These are phyloP conservation scores for Fragaria nilgerrensis DNA, from an alignment of 306 rosid species.

Conservation along the genomic window DNA sequence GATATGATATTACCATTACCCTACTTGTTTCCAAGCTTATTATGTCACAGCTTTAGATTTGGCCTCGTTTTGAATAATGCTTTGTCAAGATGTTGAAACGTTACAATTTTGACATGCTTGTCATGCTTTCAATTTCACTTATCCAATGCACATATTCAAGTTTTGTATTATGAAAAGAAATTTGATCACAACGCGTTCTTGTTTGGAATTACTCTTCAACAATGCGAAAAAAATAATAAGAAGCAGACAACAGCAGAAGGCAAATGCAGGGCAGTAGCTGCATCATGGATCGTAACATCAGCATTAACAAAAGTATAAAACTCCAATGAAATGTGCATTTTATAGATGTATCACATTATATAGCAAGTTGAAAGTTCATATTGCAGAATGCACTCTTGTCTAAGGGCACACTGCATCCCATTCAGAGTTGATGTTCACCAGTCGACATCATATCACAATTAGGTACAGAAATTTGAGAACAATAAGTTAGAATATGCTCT, in stretches of 20 bases:
- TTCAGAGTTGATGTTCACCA: slow-evolving; percentile 27
- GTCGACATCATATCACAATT: slow-evolving; percentile 30
- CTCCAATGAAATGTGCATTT: slow-evolving; percentile 4
- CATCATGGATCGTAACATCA: neutral
- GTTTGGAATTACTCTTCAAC: neutral
- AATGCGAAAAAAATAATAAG: neutral
- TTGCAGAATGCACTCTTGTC: slow-evolving; percentile 21
- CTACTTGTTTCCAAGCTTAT: neutral
- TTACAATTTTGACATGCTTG: neutral
- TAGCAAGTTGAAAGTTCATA: slow-evolving; percentile 35
- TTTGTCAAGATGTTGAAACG: neutral
- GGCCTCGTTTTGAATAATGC: neutral
- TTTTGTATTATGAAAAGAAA: neutral
- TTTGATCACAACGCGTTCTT: neutral
- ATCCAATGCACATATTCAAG: neutral
- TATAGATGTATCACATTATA: slow-evolving; percentile 27
- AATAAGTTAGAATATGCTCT: slow-evolving; percentile 45
- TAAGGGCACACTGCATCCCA: slow-evolving; percentile 14
- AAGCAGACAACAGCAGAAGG: neutral
- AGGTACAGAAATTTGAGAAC: slow-evolving; percentile 20
- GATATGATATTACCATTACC: neutral
- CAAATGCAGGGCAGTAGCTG: neutral
- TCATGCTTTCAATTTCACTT: neutral
- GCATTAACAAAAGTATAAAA: neutral
- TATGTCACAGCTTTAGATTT: neutral